A percentile compares a stretch with the other conserved stretches of the same genome.
phyloP scores from a whole-genome alignment of 768 basidiomycete genomes.

The Exidia glandulosa region DNA sequence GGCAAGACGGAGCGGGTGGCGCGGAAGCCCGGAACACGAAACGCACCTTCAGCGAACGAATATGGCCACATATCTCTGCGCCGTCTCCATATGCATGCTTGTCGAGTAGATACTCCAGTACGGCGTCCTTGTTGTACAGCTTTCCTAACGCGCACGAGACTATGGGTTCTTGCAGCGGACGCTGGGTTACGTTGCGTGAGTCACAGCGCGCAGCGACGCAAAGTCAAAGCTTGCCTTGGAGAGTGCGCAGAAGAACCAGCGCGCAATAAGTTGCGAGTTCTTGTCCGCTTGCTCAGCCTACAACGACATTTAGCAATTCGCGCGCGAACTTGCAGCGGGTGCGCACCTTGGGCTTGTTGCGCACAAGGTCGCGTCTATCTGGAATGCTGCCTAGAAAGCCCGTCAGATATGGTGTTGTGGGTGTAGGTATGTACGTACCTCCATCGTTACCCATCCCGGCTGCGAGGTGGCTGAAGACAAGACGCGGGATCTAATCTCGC shows the following conservation, averaged over 20 bases:
- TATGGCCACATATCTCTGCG: conserved; percentile 83
- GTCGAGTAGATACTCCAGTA: conserved; percentile 85
- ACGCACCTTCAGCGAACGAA: conserved; percentile 78
- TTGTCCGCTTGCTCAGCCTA: conserved; percentile 83
- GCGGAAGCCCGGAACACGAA: not conserved
- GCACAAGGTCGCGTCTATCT: conserved; percentile 70
- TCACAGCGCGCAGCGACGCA: too few species aligned
- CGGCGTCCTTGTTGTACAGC: conserved; percentile 90
- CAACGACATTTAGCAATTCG: not conserved
- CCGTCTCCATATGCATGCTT: conserved; percentile 81
- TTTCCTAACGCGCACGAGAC: conserved; percentile 90
- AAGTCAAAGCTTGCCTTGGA: conserved; percentile 77
- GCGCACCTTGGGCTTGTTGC: conserved; percentile 54
- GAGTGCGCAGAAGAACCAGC: conserved; percentile 89
- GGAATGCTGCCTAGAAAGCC: conserved; percentile 54
- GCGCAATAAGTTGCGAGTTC: conserved; percentile 76
- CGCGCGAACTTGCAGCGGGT: not conserved
- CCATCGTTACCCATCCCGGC: conserved; percentile 94
- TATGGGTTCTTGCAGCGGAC: conserved; percentile 76
- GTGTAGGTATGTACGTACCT: conserved; percentile 6
- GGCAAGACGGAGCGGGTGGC: too few species aligned
- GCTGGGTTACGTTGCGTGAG: conserved; percentile 29
- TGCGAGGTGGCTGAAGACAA: too few species aligned
- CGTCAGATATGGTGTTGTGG: not conserved
- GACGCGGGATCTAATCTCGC: too few species aligned